phyloP scores from a whole-genome alignment of 441 rosid genomes.

The Croton setiger region DNA sequence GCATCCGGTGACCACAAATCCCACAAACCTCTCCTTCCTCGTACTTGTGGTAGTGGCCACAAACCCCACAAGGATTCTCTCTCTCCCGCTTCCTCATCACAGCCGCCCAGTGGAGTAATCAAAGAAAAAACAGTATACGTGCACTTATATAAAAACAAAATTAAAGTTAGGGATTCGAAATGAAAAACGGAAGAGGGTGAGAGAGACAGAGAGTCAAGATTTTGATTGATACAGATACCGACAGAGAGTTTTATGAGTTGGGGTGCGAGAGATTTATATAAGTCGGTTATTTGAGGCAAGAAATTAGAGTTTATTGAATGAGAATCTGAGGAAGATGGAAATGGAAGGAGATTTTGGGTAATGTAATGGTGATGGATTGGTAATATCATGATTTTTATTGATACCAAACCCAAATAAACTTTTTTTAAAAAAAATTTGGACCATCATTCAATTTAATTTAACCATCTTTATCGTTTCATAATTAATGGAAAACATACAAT shows the following conservation, averaged over 20 bases:
- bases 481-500: no score
- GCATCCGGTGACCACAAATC: conserved; percentile 81
- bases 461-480: no score
- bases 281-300: not conserved
- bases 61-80: conserved; percentile 91
- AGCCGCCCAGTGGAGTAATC: not conserved
- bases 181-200: no score
- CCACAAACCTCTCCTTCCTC: conserved; percentile 97
- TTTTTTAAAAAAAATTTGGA: no score
- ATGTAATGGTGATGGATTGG: not conserved
- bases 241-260: no score
- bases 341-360: not conserved
- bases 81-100: conserved; percentile 93
- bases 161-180: no score
- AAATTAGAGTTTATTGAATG: not conserved
- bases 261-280: not conserved
- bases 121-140: no score
- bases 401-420: no score
- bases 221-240: not conserved
- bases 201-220: not conserved
- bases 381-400: not conserved
- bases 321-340: not conserved
- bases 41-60: conserved; percentile 97
- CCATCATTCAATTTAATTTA: no score
- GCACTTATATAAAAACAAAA: no score